These are phyloP conservation scores for Anisogramma anomala DNA, from an alignment of 2,329 filamentous ascomycete species.

Conservation along the genomic window DNA sequence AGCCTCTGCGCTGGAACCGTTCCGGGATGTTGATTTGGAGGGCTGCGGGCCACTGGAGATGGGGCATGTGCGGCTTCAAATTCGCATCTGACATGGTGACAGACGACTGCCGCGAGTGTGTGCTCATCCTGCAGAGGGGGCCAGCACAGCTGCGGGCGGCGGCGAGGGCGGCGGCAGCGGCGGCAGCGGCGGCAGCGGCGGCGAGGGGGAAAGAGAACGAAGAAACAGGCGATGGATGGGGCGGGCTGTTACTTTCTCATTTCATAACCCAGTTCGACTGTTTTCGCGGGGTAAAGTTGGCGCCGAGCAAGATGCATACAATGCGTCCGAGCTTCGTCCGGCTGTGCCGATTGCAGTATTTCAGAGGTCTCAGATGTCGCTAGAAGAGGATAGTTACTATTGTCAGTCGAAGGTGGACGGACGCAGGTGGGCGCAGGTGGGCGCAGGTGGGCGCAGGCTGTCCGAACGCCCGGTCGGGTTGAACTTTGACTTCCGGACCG, in stretches of 20 bases:
- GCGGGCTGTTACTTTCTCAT: constrained; percentile 9
- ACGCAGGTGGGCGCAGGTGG: too few species aligned
- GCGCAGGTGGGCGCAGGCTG: too few species aligned
- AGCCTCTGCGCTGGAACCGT: constrained; percentile 21
- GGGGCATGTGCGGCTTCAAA: constrained; percentile 19
- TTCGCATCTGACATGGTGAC: constrained; percentile 20
- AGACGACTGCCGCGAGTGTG: neutral
- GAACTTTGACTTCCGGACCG: too few species aligned
- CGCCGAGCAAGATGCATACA: neutral
- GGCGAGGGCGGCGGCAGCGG: neutral
- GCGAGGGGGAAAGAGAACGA: too few species aligned
- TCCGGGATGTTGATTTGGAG: constrained; percentile 22
- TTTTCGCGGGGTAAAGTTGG: neutral
- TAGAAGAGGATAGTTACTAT: too few species aligned
- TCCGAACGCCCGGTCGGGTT: too few species aligned
- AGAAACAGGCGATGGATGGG: too few species aligned
- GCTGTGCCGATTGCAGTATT: too few species aligned
- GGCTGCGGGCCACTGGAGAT: constrained; percentile 19
- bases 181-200: neutral
- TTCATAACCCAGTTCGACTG: constrained; percentile 5
- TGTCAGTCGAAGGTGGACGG: too few species aligned
- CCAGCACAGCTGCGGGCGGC: too few species aligned
- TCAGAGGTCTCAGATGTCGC: too few species aligned
- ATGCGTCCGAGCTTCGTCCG: too few species aligned
- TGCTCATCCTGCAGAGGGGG: neutral